Evolutionary conservation across 192 early-diverging fungal species (phyloP).

Genomic region (Coemansia sp.): DNA sequence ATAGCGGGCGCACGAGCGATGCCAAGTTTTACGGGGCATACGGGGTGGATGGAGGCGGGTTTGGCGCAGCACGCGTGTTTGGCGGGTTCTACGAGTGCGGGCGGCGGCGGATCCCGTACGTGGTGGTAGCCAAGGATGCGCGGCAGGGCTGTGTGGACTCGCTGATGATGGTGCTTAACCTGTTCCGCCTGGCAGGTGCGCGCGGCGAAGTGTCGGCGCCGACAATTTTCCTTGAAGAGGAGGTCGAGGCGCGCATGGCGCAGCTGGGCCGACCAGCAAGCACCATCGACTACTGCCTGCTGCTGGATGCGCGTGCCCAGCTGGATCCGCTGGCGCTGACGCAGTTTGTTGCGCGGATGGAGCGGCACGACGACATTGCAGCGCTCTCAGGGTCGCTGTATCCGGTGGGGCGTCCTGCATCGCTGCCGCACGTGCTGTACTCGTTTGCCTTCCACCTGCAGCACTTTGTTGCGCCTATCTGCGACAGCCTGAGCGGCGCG

Average conservation of each 20-base stretch:
- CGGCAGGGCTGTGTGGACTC: constrained; percentile 44
- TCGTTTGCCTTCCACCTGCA: constrained; percentile 39
- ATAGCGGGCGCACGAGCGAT: constrained; percentile 36
- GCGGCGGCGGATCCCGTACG: constrained; percentile 86
- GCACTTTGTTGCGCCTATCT: constrained; percentile 51
- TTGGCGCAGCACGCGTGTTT: constrained; percentile 64
- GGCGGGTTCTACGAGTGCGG: constrained; percentile 89
- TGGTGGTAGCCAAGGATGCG: constrained; percentile 82
- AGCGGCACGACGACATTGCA: constrained; percentile 18
- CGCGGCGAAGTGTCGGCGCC: constrained; percentile 5
- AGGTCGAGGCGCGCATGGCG: constrained; percentile 39
- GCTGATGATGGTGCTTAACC: constrained; percentile 51
- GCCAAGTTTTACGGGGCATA: constrained; percentile 50
- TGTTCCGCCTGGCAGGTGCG: constrained; percentile 21
- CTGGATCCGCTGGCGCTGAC: constrained; percentile 46
- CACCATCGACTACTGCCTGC: constrained; percentile 25
- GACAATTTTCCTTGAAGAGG: constrained; percentile 50
- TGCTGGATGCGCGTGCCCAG: constrained; percentile 39
- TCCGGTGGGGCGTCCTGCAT: constrained; percentile 34
- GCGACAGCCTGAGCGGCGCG: constrained; percentile 34
- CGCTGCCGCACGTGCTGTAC: constrained; percentile 40
- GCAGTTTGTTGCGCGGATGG: constrained; percentile 51
- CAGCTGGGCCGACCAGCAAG: constrained; percentile 32
- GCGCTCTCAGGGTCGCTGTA: constrained; percentile 44
- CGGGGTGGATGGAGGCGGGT: constrained; percentile 26